Conservation (phyloP, 176 grass and related monocot genomes). For the Chloris gayana region DNA sequence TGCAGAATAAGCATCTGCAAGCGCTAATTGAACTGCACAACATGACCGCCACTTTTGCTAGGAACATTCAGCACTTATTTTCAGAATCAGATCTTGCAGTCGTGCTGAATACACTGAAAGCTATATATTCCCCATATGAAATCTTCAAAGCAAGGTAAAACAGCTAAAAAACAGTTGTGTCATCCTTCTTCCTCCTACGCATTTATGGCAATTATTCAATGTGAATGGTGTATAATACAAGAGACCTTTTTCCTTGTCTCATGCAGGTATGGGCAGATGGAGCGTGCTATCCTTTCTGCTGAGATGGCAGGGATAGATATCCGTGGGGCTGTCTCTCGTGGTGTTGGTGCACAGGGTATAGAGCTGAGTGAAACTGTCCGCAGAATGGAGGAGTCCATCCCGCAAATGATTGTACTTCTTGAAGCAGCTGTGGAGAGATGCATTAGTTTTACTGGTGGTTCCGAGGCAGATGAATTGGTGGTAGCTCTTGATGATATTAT, state of each 20-base stretch:
- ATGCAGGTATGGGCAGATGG: slow-evolving; percentile 94
- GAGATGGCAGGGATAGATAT: slow-evolving; percentile 89
- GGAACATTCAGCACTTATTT: slow-evolving; percentile 96
- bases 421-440: slow-evolving; percentile 97
- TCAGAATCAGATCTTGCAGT: slow-evolving; percentile 80
- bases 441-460: slow-evolving; percentile 91
- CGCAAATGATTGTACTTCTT: slow-evolving; percentile 86
- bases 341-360: slow-evolving; percentile 93
- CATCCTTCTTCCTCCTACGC: not conserved
- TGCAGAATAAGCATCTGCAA: slow-evolving; percentile 88
- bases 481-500: slow-evolving; percentile 86
- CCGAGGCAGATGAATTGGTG: slow-evolving; percentile 91
- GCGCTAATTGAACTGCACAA: slow-evolving; percentile 93
- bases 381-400: slow-evolving; percentile 99
- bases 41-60: slow-evolving; percentile 88
- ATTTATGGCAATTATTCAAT: slow-evolving; percentile 21
- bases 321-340: slow-evolving; percentile 82
- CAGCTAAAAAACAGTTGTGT: not conserved
- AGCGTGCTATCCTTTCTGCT: slow-evolving; percentile 84
- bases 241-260: not conserved
- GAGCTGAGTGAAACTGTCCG: slow-evolving; percentile 97
- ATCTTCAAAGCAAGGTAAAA: slow-evolving; percentile 88
- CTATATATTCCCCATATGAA: slow-evolving; percentile 98
- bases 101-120: slow-evolving; percentile 80
- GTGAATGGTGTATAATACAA: not conserved